These are phyloP conservation scores for Termitomyces eurrhizus DNA, from an alignment of 768 basidiomycete genomes.

Conservation along the genomic window DNA sequence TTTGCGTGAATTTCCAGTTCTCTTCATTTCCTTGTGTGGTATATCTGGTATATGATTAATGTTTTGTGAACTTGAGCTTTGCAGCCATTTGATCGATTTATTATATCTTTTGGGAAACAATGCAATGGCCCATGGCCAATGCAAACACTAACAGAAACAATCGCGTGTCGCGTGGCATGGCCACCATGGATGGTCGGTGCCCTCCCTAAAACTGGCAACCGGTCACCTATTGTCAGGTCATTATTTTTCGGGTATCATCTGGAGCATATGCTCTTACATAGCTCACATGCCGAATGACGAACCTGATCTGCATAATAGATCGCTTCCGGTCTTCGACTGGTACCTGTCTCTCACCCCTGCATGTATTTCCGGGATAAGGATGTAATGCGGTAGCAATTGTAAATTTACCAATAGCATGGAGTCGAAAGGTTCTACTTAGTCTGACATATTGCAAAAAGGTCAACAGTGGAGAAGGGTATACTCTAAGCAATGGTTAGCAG, in stretches of 20 bases:
- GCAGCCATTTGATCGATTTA: neutral
- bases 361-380: neutral
- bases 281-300: constrained; percentile 19
- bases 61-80: neutral
- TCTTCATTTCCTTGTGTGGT: constrained; percentile 1
- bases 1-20: neutral
- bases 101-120: constrained; percentile 4
- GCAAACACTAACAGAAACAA: neutral
- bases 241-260: constrained; percentile 12
- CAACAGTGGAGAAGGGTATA: constrained; percentile 14
- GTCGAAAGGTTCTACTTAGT: neutral
- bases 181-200: neutral
- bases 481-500: constrained; percentile 6
- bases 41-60: neutral
- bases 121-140: constrained; percentile 7
- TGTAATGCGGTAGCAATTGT: neutral
- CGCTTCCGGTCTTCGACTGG: constrained; percentile 8
- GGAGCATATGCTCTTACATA: constrained; percentile 1
- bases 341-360: neutral
- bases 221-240: constrained; percentile 7
- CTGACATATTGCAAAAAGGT: neutral
- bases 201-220: neutral
- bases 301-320: constrained; percentile 20
- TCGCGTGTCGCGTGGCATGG: neutral
- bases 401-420: neutral